Evolutionary conservation across 306 rosid species (phyloP).

Genomic region (Castanea sativa): DNA sequence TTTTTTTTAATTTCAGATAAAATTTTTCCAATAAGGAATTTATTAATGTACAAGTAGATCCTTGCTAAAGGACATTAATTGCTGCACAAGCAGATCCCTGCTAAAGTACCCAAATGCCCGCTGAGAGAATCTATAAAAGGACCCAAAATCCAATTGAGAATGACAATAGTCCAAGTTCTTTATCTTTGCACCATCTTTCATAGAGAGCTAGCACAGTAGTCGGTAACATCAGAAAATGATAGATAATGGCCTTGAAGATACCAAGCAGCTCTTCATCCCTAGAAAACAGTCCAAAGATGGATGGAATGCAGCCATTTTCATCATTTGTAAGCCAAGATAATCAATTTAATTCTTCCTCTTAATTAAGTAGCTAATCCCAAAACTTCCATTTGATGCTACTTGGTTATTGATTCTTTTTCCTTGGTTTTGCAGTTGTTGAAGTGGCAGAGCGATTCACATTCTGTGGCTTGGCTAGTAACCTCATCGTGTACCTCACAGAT

Average conservation of each 20-base stretch:
- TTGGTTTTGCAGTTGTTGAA: slow-evolving; percentile 30
- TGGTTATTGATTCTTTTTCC: neutral
- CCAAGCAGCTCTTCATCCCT: neutral
- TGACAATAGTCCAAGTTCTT: neutral
- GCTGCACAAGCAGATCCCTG: too few species aligned
- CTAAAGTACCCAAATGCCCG: neutral
- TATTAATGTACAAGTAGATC: too few species aligned
- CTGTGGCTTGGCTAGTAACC: slow-evolving; percentile 21
- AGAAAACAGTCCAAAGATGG: neutral
- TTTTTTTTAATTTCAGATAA: too few species aligned
- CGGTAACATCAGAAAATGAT: neutral
- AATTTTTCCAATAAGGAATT: too few species aligned
- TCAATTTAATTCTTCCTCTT: too few species aligned
- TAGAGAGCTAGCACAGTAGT: too few species aligned
- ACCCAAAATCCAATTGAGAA: neutral
- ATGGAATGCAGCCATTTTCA: slow-evolving; percentile 37
- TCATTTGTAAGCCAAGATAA: slow-evolving; percentile 22
- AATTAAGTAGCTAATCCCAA: too few species aligned
- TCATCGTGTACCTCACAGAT: slow-evolving; percentile 32
- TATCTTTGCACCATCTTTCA: too few species aligned
- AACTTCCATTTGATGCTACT: neutral
- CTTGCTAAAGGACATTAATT: too few species aligned
- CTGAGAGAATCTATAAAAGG: neutral
- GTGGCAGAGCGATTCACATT: slow-evolving; percentile 36
- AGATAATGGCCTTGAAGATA: neutral